phyloP scores from a whole-genome alignment of 1,284 basidiomycete species.

The Cerrena zonata region DNA sequence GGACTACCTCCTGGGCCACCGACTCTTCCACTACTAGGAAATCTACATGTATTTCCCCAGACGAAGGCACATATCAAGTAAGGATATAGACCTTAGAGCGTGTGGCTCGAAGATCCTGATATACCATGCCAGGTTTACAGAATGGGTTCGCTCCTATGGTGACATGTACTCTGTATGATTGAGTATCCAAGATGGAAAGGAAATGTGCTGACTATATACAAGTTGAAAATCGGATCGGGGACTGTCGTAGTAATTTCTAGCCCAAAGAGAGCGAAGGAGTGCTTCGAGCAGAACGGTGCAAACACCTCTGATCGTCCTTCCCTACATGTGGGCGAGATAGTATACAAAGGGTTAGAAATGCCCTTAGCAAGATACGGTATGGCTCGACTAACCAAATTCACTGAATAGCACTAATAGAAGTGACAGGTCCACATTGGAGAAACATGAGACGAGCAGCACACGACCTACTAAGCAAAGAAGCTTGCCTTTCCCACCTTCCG shows the following conservation, averaged over 20 bases:
- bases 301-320: slow-evolving; percentile 16
- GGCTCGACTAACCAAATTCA: not conserved
- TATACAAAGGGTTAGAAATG: slow-evolving; percentile 18
- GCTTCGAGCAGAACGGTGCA: slow-evolving; percentile 26
- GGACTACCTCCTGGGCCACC: slow-evolving; percentile 3
- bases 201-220: not conserved
- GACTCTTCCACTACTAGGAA: not conserved
- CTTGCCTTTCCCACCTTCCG: not conserved
- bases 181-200: not conserved
- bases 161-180: not conserved
- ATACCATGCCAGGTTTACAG: slow-evolving; percentile 3
- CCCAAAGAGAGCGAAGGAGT: slow-evolving; percentile 21
- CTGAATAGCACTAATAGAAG: not conserved
- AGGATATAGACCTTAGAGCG: not conserved
- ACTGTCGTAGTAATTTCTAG: slow-evolving; percentile 25
- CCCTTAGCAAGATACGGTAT: not conserved
- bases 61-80: not conserved
- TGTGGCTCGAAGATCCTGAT: not conserved
- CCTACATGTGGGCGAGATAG: slow-evolving; percentile 18
- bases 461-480: not conserved
- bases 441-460: not conserved
- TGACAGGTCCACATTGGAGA: not conserved
- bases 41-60: not conserved
- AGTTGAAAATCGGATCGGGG: slow-evolving; percentile 22
- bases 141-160: slow-evolving; percentile 5